Percentiles rank a stretch among this genome's conserved stretches.
Evolutionary conservation across 352 stramenopile species (phyloP).

Genomic region (Globisporangium emineosum): DNA sequence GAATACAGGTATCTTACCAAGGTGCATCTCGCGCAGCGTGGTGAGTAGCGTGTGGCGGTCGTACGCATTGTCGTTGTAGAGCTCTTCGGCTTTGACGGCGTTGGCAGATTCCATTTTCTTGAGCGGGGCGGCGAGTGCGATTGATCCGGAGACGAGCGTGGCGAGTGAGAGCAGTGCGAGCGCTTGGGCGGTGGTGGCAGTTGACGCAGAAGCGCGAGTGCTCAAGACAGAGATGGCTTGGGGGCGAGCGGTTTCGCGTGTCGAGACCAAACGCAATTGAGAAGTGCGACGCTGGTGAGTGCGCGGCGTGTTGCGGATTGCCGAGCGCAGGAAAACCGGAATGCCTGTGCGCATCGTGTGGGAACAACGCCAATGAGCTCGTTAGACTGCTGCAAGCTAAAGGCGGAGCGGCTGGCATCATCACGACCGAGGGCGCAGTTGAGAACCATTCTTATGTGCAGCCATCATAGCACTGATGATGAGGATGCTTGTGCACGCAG

Average conservation of each 20-base stretch:
- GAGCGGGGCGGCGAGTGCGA: conserved; percentile 17
- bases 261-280: conserved; percentile 14
- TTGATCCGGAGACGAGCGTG: conserved; percentile 7
- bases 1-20: conserved; percentile 15
- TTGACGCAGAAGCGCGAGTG: conserved; percentile 16
- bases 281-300: conserved; percentile 8
- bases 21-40: conserved; percentile 59
- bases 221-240: not conserved
- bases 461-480: too few species aligned
- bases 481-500: not conserved
- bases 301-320: not conserved
- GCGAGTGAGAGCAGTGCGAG: conserved; percentile 25
- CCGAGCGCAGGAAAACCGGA: conserved; percentile 5
- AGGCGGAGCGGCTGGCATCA: conserved; percentile 1
- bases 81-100: conserved; percentile 70
- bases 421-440: not conserved
- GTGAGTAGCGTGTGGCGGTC: conserved; percentile 66
- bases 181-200: conserved; percentile 13
- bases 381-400: too few species aligned
- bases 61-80: conserved; percentile 75
- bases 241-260: conserved; percentile 14
- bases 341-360: conserved; percentile 11
- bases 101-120: conserved; percentile 59
- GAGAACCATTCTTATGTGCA: not conserved
- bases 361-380: not conserved